phyloP scores from a whole-genome alignment of 2,329 filamentous ascomycete species.

The Pseudogymnoascus sp. region DNA sequence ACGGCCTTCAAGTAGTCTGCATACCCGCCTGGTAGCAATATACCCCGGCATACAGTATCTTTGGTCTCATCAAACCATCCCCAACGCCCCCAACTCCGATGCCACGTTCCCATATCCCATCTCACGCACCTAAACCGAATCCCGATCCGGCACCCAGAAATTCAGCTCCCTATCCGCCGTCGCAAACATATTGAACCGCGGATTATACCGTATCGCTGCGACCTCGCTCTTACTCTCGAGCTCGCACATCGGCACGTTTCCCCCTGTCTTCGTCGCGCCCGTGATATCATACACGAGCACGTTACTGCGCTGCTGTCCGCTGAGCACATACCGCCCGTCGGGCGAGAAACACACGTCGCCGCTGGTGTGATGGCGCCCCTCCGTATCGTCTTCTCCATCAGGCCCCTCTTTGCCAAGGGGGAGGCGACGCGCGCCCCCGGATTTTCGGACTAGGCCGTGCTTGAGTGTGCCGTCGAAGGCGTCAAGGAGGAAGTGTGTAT shows the following conservation, averaged over 20 bases:
- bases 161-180: conserved; percentile 79
- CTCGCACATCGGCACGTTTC: conserved; percentile 54
- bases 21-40: background rate
- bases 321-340: conserved; percentile 81
- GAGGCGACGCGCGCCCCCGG: conserved; percentile 45
- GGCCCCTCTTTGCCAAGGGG: conserved; percentile 43
- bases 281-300: conserved; percentile 78
- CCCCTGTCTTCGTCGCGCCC: background rate
- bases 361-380: conserved; percentile 34
- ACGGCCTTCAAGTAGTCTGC: background rate
- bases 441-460: conserved; percentile 59
- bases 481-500: conserved; percentile 87
- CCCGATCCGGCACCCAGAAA: conserved; percentile 69
- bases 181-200: conserved; percentile 83
- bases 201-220: conserved; percentile 79
- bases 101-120: background rate
- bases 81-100: background rate
- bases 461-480: conserved; percentile 78
- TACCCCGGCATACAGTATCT: background rate
- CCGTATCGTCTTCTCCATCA: conserved; percentile 16
- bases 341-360: conserved; percentile 85
- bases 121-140: conserved; percentile 10
- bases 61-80: background rate
- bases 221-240: conserved; percentile 61
- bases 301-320: conserved; percentile 64